These are phyloP conservation scores for Solanum hybrid DNA, from an alignment of 305 asterid species.

Conservation along the genomic window DNA sequence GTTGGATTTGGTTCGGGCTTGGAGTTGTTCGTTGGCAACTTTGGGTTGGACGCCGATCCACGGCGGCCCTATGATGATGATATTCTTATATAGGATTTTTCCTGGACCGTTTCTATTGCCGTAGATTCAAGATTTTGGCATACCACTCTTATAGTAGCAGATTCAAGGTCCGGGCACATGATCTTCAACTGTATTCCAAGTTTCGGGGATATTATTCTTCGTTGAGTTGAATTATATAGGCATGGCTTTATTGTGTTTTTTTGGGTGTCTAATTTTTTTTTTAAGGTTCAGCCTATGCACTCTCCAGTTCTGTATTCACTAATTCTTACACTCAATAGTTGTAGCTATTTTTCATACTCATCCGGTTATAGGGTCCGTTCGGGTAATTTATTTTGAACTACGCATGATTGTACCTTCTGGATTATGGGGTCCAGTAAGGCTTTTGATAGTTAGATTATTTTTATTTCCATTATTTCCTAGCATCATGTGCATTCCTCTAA, in stretches of 20 bases:
- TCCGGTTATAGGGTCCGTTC: background rate
- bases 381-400: background rate
- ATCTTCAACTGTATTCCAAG: background rate
- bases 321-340: background rate
- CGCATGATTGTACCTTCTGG: background rate
- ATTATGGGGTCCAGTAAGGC: background rate
- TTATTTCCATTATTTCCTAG: background rate
- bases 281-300: background rate
- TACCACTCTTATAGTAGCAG: background rate
- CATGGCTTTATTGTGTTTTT: background rate
- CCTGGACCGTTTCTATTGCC: background rate
- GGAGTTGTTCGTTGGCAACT: background rate
- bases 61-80: background rate
- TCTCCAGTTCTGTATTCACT: background rate
- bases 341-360: background rate
- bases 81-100: background rate
- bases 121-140: background rate
- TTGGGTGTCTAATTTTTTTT: too few relatives aligned
- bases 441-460: background rate
- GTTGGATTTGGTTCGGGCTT: background rate
- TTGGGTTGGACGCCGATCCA: background rate
- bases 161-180: background rate
- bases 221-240: background rate
- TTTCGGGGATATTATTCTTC: background rate
- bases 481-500: background rate